These are phyloP conservation scores for Penicillium bialowiezense DNA, from an alignment of 495 filamentous ascomycete species.

Conservation along the genomic window DNA sequence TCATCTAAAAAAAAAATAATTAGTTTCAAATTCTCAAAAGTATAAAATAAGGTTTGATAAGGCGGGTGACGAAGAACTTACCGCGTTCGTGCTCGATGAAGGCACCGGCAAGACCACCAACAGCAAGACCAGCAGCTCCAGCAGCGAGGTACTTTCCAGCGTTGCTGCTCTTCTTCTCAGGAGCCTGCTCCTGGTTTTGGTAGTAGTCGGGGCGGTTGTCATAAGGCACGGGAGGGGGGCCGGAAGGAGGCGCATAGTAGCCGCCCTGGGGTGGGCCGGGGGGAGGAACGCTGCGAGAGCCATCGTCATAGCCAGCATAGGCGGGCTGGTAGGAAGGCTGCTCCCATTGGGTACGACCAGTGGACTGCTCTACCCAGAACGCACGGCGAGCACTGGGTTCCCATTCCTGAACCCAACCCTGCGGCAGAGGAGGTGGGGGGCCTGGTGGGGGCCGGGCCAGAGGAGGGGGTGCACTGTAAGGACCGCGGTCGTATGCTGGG, in stretches of 20 bases:
- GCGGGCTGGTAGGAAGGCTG: constrained; percentile 28
- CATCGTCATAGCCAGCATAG: constrained; percentile 14
- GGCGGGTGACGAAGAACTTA: constrained; percentile 25
- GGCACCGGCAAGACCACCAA: constrained; percentile 56
- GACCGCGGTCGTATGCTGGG: constrained; percentile 15
- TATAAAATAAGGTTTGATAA: neutral
- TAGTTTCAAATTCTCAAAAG: neutral
- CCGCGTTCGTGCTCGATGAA: constrained; percentile 52
- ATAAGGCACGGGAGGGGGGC: constrained; percentile 14
- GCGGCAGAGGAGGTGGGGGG: constrained; percentile 50
- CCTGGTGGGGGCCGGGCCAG: constrained; percentile 30
- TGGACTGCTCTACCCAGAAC: constrained; percentile 58
- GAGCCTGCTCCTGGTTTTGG: constrained; percentile 22
- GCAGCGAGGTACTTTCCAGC: constrained; percentile 44
- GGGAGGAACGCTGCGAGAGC: constrained; percentile 23
- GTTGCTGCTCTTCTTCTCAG: constrained; percentile 39
- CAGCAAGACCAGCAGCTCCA: constrained; percentile 53
- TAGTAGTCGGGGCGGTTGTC: constrained; percentile 13
- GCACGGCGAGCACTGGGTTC: constrained; percentile 55
- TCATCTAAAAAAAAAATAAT: constrained; percentile 10
- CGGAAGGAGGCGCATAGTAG: constrained; percentile 23
- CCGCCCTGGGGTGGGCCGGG: constrained; percentile 18
- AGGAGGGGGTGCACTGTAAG: constrained; percentile 22
- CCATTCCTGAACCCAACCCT: constrained; percentile 60
- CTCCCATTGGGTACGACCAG: constrained; percentile 61